Base-by-base conservation (phyloP, 2,329 filamentous ascomycete species). In the Akanthomyces uredinophilus region DNA sequence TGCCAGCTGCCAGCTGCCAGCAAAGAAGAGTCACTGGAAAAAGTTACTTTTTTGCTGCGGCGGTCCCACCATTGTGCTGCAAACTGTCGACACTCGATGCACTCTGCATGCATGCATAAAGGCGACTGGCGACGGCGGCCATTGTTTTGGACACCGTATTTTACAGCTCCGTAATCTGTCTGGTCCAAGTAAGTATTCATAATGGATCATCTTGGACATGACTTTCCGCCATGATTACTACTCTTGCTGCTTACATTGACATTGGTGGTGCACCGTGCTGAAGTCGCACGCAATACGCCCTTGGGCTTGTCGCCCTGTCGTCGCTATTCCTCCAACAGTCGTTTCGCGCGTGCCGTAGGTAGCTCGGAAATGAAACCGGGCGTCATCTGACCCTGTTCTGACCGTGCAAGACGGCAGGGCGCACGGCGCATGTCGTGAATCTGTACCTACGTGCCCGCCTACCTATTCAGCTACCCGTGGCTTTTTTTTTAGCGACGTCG, bases 341-440 rank as follows among this genome's bases (percentile, higher is more conserved):
- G 18, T 39, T n/a, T 20, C 39, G 16, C 35, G 22, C 52, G 24
- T n/a, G 27, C 4, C 27, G 27, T 29, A 29, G 27, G 27, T 32
- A 11, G 35, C 47, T 50, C 16, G 24, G 14, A 13, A 35, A 51
- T 18, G 35, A 37, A 44, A n/a, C n/a, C 39, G 39, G 32, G 11
- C 32, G 43, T 58, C 55, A 58, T 58, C 32, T 58, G 55, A 57
- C 54, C 18, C 8, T n/a, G 8, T 32, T 32, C 29, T 32, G 29
- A 35, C 32, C 32, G 54, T 35, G 14, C 52, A 58, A 20, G 14
- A 57, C 43, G 29, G 44, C 55, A 58, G 55, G 55, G 55, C 43
- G 54, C 43, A 55, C 16, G 46, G 14, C 39, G 5, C 22, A 24
- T 57, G 41, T 58, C 55, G 43, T 58, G 43, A 58, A 58, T 58